Evolutionary conservation across 2,329 filamentous ascomycete genomes (phyloP).

Genomic region (Colletotrichum eremochloae): DNA sequence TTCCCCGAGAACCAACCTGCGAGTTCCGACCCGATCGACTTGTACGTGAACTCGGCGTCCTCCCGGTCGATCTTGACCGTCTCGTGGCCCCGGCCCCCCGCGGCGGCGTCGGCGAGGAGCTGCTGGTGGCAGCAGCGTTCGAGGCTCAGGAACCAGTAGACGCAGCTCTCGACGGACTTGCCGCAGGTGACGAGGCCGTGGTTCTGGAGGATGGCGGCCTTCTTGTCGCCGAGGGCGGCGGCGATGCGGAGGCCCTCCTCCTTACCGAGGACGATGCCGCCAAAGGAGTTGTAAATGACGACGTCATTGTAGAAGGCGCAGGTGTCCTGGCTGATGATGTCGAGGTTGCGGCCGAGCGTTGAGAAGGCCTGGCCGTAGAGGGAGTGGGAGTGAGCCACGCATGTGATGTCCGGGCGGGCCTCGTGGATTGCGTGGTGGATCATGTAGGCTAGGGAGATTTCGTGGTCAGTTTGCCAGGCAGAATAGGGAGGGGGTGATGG

Average conservation of each 20-base stretch:
- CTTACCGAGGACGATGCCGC: conserved; percentile 64
- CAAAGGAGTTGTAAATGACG: conserved; percentile 61
- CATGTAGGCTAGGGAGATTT: conserved; percentile 55
- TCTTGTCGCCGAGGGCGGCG: conserved; percentile 59
- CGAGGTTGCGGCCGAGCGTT: conserved; percentile 70
- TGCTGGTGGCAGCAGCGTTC: conserved; percentile 64
- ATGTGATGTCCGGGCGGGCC: conserved; percentile 66
- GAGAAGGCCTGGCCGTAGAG: conserved; percentile 71
- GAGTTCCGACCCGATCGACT: conserved; percentile 70
- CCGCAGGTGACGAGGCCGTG: conserved; percentile 68
- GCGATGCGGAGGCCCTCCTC: conserved; percentile 66
- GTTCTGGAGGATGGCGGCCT: conserved; percentile 67
- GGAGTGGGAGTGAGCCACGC: conserved; percentile 68
- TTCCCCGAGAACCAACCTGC: conserved; percentile 80
- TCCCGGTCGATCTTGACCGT: conserved; percentile 77
- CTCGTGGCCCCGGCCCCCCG: conserved; percentile 70
- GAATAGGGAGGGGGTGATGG: no score
- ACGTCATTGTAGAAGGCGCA: conserved; percentile 70
- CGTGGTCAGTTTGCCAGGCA: conserved; percentile 5
- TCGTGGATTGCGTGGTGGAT: conserved; percentile 64
- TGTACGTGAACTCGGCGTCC: conserved; percentile 77
- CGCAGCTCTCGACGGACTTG: conserved; percentile 62
- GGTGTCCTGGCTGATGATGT: conserved; percentile 75
- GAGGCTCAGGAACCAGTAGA: conserved; percentile 68
- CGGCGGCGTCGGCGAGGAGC: conserved; percentile 69